phyloP scores from a whole-genome alignment of 2,329 filamentous ascomycete genomes.

The Aspergillus floridensis region DNA sequence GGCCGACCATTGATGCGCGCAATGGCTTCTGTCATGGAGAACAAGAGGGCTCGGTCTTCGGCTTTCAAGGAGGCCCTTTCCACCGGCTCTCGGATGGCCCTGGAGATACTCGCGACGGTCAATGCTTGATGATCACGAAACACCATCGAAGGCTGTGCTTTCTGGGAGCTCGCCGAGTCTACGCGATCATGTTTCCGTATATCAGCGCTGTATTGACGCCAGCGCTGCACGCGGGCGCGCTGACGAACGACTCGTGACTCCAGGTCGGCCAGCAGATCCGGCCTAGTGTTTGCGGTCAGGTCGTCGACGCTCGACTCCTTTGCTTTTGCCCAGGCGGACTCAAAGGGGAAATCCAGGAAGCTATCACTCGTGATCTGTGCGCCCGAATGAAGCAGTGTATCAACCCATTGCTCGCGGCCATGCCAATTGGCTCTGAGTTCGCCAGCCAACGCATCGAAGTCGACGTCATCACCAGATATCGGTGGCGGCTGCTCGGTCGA shows the following conservation, averaged over 20 bases:
- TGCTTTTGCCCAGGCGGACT: conserved; percentile 68
- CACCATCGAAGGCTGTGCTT: conserved; percentile 20
- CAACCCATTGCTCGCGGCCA: conserved; percentile 71
- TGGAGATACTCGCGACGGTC: conserved; percentile 39
- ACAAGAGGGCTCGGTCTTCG: conserved; percentile 33
- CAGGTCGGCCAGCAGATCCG: conserved; percentile 62
- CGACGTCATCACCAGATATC: conserved; percentile 38
- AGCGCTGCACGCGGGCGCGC: conserved; percentile 65
- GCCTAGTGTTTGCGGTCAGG: conserved; percentile 26
- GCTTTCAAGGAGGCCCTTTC: conserved; percentile 21
- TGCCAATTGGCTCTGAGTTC: conserved; percentile 72
- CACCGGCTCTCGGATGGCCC: conserved; percentile 30
- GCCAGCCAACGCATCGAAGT: conserved; percentile 35
- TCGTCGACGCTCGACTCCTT: conserved; percentile 55
- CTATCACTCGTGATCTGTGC: conserved; percentile 55
- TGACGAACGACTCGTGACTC: conserved; percentile 67
- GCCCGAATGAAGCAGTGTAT: conserved; percentile 68
- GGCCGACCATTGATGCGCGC: conserved; percentile 28
- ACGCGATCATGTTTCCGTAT: conserved; percentile 21
- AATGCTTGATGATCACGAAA: conserved; percentile 41
- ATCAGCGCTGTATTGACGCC: conserved; percentile 64
- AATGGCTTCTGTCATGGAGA: conserved; percentile 35
- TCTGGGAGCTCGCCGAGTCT: conserved; percentile 4
- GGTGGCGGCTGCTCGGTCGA: conserved; percentile 26
- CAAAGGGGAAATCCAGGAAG: conserved; percentile 66